Percentiles rank a stretch among this genome's conserved stretches.
phyloP scores from a whole-genome alignment of 176 grass and related monocot genomes.

The Saccharum spontaneum region DNA sequence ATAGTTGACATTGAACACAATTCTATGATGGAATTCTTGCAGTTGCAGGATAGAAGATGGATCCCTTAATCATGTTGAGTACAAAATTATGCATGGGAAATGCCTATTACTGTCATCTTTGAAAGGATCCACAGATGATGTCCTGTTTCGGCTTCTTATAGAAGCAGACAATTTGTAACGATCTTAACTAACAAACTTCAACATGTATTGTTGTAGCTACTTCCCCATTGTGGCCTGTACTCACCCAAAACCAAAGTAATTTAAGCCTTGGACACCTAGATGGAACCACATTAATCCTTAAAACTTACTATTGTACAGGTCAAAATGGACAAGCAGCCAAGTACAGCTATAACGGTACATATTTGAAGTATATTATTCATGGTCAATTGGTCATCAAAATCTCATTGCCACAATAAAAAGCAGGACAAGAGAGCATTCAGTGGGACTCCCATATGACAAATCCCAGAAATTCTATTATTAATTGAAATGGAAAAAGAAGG shows the following conservation, averaged over 20 bases:
- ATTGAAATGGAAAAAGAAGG: neutral
- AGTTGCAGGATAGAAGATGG: neutral
- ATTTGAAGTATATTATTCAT: neutral
- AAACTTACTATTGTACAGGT: neutral
- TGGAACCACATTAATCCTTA: neutral
- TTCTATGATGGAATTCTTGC: neutral
- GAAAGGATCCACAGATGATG: neutral
- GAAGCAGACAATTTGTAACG: neutral
- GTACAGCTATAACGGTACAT: neutral
- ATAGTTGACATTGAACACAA: neutral
- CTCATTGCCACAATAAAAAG: neutral
- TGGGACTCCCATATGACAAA: neutral
- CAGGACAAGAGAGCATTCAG: neutral
- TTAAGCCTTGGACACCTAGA: neutral
- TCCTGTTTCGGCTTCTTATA: neutral
- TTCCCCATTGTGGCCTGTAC: neutral
- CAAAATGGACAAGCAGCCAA: neutral
- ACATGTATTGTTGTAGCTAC: neutral
- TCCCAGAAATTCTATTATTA: neutral
- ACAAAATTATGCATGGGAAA: neutral
- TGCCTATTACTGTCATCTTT: neutral
- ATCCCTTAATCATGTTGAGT: neutral
- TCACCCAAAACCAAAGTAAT: neutral
- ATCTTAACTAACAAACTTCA: neutral
- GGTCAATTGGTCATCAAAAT: neutral